Base-by-base conservation (phyloP, 495 filamentous ascomycete species). In the Penicillium egyptiacum region DNA sequence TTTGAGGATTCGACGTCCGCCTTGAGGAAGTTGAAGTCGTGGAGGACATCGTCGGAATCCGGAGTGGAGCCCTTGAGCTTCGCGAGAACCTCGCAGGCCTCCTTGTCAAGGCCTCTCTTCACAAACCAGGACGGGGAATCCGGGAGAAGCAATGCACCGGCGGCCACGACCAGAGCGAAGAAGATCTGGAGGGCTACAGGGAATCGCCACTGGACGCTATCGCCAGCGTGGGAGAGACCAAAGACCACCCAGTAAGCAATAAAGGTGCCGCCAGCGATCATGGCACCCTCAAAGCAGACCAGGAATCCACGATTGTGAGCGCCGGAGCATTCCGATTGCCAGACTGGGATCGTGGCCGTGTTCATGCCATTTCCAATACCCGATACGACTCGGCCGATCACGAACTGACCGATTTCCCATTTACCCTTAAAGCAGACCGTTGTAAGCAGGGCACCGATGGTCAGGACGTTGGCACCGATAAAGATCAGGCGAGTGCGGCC, bases 401-500 rank as follows among this genome's bases (percentile, higher is more conserved):
- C 71, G 48, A 79, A 71, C 56, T 79, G 74, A n/a, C 70, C 66
- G 2, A 79, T 52, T 6, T 58, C 59, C 61, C 61, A 64, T 4
- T 58, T 26, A 26, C 26, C 51, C 26, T 64, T 69, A 57, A 74
- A 81, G 7, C 76, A 68, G 23, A 67, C 64, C 10, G 76, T 74
- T 52, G 83, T 78, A 4, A 84, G 67, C 26, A 82, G 63, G 4
- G 80, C 77, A 12, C 80, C 82, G 17, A 84, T 53, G 30, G 67
- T 72, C 76, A 84, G 80, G 44, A 82, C 70, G 0, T 60, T 63
- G 28, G 76, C 76, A 33, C 78, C 79, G 31, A 73, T 50, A 20
- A 78, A 48, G 46, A 84, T 76, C 1, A 75, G 68, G 41, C 75
- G 79, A 65, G 78, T 79, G 17, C 81, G 69, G 2, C 81, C 81